These are phyloP conservation scores for Ophiostoma triangulosporum DNA, from an alignment of 2,329 filamentous ascomycete species.

Conservation along the genomic window DNA sequence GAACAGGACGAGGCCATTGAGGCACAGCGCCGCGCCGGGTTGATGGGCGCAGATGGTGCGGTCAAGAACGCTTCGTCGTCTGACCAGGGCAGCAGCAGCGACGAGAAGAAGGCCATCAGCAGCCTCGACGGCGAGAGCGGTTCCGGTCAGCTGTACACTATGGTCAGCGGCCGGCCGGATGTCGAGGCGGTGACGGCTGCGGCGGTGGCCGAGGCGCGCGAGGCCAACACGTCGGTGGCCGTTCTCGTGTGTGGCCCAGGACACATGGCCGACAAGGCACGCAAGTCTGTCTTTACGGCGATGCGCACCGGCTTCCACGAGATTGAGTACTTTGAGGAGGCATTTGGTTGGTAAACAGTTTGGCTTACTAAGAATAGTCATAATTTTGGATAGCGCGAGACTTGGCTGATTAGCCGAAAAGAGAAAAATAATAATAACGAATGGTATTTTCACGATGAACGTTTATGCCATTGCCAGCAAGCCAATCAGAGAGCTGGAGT, in stretches of 20 bases:
- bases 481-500: too few relatives aligned
- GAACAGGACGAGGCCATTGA: neutral
- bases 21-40: neutral
- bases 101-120: neutral
- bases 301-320: slow-evolving; percentile 5
- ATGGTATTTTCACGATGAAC: too few relatives aligned
- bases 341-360: slow-evolving; percentile 12
- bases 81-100: neutral
- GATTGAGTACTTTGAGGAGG: slow-evolving; percentile 14
- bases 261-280: slow-evolving; percentile 10
- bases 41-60: neutral
- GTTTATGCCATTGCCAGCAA: too few relatives aligned
- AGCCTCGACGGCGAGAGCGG: neutral
- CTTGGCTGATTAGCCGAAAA: neutral
- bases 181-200: slow-evolving; percentile 5
- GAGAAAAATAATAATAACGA: too few relatives aligned
- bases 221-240: slow-evolving; percentile 5
- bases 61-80: neutral
- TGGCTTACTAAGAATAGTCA: neutral
- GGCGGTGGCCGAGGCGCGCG: slow-evolving; percentile 1
- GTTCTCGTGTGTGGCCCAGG: slow-evolving; percentile 13
- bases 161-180: slow-evolving; percentile 11
- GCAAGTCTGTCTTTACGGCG: slow-evolving; percentile 2
- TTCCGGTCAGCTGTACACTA: neutral
- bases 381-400: too few relatives aligned